These are phyloP conservation scores for Strobilomyces confusus DNA, from an alignment of 768 basidiomycete genomes.

Conservation along the genomic window DNA sequence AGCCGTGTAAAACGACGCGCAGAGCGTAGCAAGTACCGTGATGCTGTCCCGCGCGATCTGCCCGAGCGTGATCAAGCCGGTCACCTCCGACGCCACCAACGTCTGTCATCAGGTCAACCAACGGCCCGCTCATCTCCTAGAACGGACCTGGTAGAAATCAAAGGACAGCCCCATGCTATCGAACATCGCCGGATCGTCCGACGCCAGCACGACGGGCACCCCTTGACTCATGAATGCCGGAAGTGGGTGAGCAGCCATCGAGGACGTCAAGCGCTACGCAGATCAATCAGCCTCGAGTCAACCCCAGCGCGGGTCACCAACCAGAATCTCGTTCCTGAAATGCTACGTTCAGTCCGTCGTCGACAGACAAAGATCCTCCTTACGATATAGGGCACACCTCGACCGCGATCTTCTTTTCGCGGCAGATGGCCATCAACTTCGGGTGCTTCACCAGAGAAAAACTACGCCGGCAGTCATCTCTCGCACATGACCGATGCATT, in stretches of 20 bases:
- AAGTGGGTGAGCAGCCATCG: slow-evolving; percentile 77
- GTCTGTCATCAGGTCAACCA: slow-evolving; percentile 36
- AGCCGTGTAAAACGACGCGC: neutral
- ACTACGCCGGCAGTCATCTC: slow-evolving; percentile 29
- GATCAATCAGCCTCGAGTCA: neutral
- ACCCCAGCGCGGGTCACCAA: neutral
- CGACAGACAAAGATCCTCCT: neutral
- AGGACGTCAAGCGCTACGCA: slow-evolving; percentile 64
- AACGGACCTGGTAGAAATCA: slow-evolving; percentile 68
- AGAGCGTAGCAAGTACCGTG: slow-evolving; percentile 21
- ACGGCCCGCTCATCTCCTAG: neutral
- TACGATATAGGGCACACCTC: slow-evolving; percentile 80
- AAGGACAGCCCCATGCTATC: slow-evolving; percentile 75
- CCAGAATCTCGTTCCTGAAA: neutral
- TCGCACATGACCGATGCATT: neutral
- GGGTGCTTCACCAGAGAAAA: slow-evolving; percentile 79
- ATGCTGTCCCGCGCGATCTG: slow-evolving; percentile 71
- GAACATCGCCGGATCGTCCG: slow-evolving; percentile 75
- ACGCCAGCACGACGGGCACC: slow-evolving; percentile 64
- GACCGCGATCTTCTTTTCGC: slow-evolving; percentile 56
- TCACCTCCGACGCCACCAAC: slow-evolving; percentile 63
- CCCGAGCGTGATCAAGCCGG: slow-evolving; percentile 58
- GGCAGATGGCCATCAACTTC: slow-evolving; percentile 62
- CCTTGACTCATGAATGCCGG: slow-evolving; percentile 70
- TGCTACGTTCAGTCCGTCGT: slow-evolving; percentile 30